Evolutionary conservation across 1,284 basidiomycete genomes (phyloP).

Genomic region (Papiliotrema laurentii): DNA sequence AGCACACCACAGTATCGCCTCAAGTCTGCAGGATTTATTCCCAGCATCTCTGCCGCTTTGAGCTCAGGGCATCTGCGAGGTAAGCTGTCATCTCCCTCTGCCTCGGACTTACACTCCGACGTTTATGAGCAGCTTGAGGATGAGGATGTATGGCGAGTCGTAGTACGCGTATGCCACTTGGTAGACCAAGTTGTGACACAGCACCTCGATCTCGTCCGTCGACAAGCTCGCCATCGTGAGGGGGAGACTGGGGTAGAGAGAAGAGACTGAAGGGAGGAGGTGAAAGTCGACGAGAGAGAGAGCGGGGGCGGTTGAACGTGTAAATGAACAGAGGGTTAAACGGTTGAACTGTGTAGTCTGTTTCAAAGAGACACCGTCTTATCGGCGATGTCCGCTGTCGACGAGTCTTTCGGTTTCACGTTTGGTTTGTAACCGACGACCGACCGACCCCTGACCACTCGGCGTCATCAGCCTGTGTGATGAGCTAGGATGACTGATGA

Average conservation of each 20-base stretch:
- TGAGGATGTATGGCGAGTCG: constrained; percentile 83
- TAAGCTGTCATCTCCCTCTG: neutral
- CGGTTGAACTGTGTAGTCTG: no score
- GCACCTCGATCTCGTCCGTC: constrained; percentile 28
- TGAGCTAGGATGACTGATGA: no score
- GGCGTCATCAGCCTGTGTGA: no score
- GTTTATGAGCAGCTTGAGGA: constrained; percentile 86
- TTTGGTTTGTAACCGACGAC: no score
- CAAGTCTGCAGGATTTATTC: constrained; percentile 85
- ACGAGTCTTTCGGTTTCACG: no score
- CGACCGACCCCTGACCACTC: no score
- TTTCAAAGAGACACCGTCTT: no score
- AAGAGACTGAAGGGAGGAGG: neutral
- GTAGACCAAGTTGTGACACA: constrained; percentile 64
- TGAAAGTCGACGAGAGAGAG: neutral
- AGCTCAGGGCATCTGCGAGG: constrained; percentile 27
- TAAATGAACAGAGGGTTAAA: no score
- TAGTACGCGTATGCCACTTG: constrained; percentile 92
- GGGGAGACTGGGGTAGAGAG: neutral
- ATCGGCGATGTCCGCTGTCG: no score
- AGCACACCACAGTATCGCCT: constrained; percentile 86
- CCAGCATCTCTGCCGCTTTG: constrained; percentile 80
- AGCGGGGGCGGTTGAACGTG: no score
- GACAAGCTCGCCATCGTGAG: constrained; percentile 13
- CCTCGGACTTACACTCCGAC: constrained; percentile 80